phyloP scores from a whole-genome alignment of 805 yeast genomes.

The Ogataea nitratoaversa region DNA sequence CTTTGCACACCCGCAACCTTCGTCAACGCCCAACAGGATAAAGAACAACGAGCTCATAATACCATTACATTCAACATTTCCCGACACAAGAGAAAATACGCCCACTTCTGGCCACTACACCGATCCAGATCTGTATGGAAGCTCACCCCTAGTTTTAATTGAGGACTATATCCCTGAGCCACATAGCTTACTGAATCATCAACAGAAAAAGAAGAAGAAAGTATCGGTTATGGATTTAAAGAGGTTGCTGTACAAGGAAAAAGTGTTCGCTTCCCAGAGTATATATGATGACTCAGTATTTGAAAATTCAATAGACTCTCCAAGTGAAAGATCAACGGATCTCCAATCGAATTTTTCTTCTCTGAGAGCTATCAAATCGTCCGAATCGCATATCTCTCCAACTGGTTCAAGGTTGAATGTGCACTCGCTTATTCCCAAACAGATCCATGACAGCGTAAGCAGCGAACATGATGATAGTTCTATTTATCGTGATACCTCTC shows the following conservation, averaged over 20 bases:
- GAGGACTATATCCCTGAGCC: constrained; percentile 49
- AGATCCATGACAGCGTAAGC: no score
- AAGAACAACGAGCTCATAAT: not conserved
- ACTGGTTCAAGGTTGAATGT: not conserved
- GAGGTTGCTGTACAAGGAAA: constrained; percentile 21
- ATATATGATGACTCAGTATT: no score
- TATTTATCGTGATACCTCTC: no score
- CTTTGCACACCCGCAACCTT: constrained; percentile 42
- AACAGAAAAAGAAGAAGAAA: constrained; percentile 20
- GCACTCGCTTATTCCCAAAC: no score
- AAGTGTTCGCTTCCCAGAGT: no score
- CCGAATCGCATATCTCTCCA: not conserved
- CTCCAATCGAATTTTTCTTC: not conserved
- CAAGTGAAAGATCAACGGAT: not conserved
- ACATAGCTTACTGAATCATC: not conserved
- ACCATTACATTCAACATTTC: constrained; percentile 7
- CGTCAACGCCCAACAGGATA: not conserved
- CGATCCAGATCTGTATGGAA: constrained; percentile 12
- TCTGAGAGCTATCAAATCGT: constrained; percentile 1
- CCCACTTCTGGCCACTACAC: not conserved
- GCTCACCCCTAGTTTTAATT: constrained; percentile 36
- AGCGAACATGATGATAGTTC: no score
- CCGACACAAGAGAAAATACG: constrained; percentile 1
- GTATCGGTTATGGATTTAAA: constrained; percentile 33
- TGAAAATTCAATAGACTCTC: not conserved